Base-by-base conservation (phyloP, 163 green algal genomes). In the Volvox carteri region DNA sequence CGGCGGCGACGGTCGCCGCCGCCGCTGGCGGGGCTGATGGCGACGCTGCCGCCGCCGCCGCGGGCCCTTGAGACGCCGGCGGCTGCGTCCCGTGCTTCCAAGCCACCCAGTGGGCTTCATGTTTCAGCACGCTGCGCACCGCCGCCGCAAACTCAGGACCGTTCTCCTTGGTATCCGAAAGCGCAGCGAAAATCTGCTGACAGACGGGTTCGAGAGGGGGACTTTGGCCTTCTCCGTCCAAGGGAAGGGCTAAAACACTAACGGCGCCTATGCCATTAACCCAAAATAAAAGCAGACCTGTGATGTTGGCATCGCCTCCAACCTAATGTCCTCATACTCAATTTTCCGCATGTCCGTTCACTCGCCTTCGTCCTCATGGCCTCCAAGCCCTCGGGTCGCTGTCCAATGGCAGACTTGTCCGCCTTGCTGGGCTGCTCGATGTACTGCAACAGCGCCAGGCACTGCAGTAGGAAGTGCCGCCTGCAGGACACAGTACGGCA, bases 401-500 rank as follows among this genome's bases (percentile, higher is more conserved):
- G 74, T 28, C 54, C 70, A 19, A 84, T 48, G 18, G 52, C 85
- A 67, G 91, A 37, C 56, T 78, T 46, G 76, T 85, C 58, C 19
- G 25, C 28, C 67, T 86, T 89, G 56, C 39, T 67, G 33, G 86
- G 86, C 67, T 87, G 79, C 25, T 85, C 35, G 7, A 91, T 74
- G 60, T 77, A 90, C 75, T 95, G 94, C 90, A 95, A 90, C 78
- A 95, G 90, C 48, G 92, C 76, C 37, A 92, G 62, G 46, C 75
- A 92, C 86, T 96, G 94, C 58, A 96, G 62, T 37, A 97, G 93
- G 91, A 96, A 95, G 87, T 96, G 90, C 35, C 95, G 93, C 60
- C 90, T 85, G 77, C 1, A 19, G 35, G 33, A 52, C 7, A 41
- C n/a, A n/a, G n/a, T n/a, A n/a, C n/a, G n/a, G n/a, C n/a, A n/a